A percentile compares a stretch with the other conserved stretches of the same genome.
These are phyloP conservation scores for Przewalskia tangutica DNA, from an alignment of 257 asterid genomes.

Conservation along the genomic window DNA sequence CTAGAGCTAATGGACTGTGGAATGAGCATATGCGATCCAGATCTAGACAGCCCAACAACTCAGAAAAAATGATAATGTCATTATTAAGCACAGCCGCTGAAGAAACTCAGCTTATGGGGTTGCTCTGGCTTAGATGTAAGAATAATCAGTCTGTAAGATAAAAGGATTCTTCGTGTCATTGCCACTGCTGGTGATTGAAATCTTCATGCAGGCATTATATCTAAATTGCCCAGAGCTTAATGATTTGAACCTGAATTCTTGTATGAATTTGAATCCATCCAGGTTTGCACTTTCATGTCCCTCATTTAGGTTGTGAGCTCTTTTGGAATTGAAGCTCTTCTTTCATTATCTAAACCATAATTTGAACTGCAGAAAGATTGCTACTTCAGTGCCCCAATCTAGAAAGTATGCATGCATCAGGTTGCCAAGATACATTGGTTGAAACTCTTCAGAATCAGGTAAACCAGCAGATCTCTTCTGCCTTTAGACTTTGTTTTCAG, in stretches of 20 bases:
- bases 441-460: slow-evolving; percentile 81
- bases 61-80: slow-evolving; percentile 34
- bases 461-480: neutral
- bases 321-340: neutral
- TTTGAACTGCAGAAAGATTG: slow-evolving; percentile 53
- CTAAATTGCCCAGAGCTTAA: slow-evolving; percentile 71
- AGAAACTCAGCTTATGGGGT: slow-evolving; percentile 96
- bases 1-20: slow-evolving; percentile 94
- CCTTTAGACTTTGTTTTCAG: neutral
- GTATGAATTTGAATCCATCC: slow-evolving; percentile 61
- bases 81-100: slow-evolving; percentile 79
- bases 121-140: slow-evolving; percentile 96
- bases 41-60: slow-evolving; percentile 23
- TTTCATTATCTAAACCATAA: neutral
- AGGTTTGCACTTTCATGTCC: slow-evolving; percentile 32
- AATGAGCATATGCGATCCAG: slow-evolving; percentile 68
- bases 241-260: slow-evolving; percentile 79
- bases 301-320: neutral
- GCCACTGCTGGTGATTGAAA: slow-evolving; percentile 11
- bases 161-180: neutral
- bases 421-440: slow-evolving; percentile 54
- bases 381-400: slow-evolving; percentile 74
- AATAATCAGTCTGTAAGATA: slow-evolving; percentile 4
- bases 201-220: slow-evolving; percentile 62
- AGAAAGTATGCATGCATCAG: slow-evolving; percentile 75